Percentiles rank a stretch among this genome's conserved stretches.
These are phyloP conservation scores for Pythium diclinum DNA, from an alignment of 352 stramenopile species.

Conservation along the genomic window DNA sequence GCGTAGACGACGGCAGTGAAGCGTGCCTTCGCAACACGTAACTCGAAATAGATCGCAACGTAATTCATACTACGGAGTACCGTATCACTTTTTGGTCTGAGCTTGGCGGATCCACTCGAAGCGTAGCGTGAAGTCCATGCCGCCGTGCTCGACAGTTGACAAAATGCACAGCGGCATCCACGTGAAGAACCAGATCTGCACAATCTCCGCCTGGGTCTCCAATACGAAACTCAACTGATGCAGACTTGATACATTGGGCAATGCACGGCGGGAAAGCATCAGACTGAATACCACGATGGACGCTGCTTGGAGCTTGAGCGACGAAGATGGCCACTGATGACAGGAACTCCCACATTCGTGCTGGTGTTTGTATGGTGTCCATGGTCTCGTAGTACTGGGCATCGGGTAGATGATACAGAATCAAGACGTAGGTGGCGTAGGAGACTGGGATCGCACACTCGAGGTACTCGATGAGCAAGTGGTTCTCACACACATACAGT, in stretches of 20 bases:
- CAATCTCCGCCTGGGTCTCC: slow-evolving; percentile 21
- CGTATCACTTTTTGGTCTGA: too few species aligned
- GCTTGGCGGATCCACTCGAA: slow-evolving; percentile 14
- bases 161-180: slow-evolving; percentile 25
- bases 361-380: not conserved
- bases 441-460: slow-evolving; percentile 23
- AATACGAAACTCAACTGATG: slow-evolving; percentile 25
- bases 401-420: slow-evolving; percentile 32
- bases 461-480: slow-evolving; percentile 31
- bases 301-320: slow-evolving; percentile 13
- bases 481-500: slow-evolving; percentile 23
- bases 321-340: slow-evolving; percentile 17
- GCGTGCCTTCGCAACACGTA: too few species aligned
- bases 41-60: not conserved
- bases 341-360: not conserved
- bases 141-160: slow-evolving; percentile 16
- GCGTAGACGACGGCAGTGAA: too few species aligned
- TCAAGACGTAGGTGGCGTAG: slow-evolving; percentile 22
- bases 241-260: slow-evolving; percentile 19
- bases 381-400: slow-evolving; percentile 27
- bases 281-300: slow-evolving; percentile 19
- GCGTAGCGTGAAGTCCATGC: slow-evolving; percentile 18
- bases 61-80: too few species aligned
- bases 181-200: slow-evolving; percentile 24
- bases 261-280: slow-evolving; percentile 5